A percentile compares a stretch with the other conserved stretches of the same genome.
phyloP scores from a whole-genome alignment of 78 protist genomes.

The Ministeria vibrans region DNA sequence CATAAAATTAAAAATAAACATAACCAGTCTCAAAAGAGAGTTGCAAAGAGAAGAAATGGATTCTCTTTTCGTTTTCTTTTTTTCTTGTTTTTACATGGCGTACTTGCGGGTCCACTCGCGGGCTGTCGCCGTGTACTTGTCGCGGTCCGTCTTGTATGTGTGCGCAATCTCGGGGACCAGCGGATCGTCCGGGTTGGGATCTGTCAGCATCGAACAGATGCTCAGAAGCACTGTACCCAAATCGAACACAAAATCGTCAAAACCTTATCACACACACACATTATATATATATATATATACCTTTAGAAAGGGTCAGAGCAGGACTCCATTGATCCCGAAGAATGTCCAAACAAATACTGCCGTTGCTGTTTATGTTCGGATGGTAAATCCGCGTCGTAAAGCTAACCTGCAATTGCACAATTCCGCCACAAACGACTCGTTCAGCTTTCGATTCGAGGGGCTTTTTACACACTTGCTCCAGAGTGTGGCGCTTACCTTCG shows the following conservation, averaged over 20 bases:
- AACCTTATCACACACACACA: not conserved
- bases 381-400: conserved; percentile 63
- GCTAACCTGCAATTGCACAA: not conserved
- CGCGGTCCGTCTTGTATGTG: conserved; percentile 37
- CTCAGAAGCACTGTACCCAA: conserved; percentile 45
- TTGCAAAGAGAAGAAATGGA: too few species aligned
- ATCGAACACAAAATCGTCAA: not conserved
- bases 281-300: not conserved
- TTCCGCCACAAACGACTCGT: too few species aligned
- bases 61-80: too few species aligned
- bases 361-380: conserved; percentile 46
- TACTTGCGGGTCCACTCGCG: conserved; percentile 47
- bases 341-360: conserved; percentile 61
- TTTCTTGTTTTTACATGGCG: conserved; percentile 23
- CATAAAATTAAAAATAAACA: too few species aligned
- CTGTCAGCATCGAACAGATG: conserved; percentile 55
- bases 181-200: conserved; percentile 70
- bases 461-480: too few species aligned
- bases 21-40: too few species aligned
- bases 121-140: conserved; percentile 30
- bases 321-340: conserved; percentile 70
- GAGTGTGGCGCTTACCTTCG: conserved; percentile 32
- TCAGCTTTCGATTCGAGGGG: too few species aligned
- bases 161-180: conserved; percentile 48
- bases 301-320: conserved; percentile 60